Percentiles rank a stretch among this genome's conserved stretches.
Conservation (phyloP, 306 rosid species). For the Macrotyloma uniflorum region DNA sequence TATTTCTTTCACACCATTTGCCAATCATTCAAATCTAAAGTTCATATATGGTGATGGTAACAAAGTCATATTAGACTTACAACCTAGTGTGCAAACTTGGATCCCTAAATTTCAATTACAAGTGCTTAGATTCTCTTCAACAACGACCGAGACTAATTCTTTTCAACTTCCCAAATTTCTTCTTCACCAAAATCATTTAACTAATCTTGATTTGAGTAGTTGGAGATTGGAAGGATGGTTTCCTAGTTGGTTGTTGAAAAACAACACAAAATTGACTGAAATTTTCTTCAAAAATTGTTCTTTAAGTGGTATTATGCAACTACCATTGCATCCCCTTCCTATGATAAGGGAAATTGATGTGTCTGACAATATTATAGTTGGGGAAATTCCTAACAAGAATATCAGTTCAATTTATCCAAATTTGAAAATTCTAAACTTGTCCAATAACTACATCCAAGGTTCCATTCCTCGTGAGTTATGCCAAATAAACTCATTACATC, state of each 20-base stretch:
- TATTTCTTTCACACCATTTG: neutral
- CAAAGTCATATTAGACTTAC: neutral
- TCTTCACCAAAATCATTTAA: neutral
- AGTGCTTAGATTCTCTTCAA: neutral
- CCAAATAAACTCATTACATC: neutral
- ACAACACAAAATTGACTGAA: neutral
- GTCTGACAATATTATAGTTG: neutral
- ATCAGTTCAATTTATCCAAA: neutral
- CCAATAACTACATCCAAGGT: neutral
- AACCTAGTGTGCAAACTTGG: neutral
- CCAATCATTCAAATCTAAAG: conserved; percentile 24
- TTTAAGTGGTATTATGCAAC: neutral
- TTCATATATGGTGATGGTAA: neutral
- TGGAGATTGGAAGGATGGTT: neutral
- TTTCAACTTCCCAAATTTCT: conserved; percentile 12
- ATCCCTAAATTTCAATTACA: conserved; percentile 19
- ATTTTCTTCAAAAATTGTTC: neutral
- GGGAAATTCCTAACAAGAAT: neutral
- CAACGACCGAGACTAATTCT: neutral
- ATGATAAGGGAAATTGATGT: neutral
- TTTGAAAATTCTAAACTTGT: neutral
- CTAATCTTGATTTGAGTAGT: neutral
- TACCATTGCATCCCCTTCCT: neutral
- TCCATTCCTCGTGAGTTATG: conserved; percentile 1
- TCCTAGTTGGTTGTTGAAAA: conserved; percentile 5